phyloP scores from a whole-genome alignment of 2,329 filamentous ascomycete species.

The Fusarium protoensiforme region DNA sequence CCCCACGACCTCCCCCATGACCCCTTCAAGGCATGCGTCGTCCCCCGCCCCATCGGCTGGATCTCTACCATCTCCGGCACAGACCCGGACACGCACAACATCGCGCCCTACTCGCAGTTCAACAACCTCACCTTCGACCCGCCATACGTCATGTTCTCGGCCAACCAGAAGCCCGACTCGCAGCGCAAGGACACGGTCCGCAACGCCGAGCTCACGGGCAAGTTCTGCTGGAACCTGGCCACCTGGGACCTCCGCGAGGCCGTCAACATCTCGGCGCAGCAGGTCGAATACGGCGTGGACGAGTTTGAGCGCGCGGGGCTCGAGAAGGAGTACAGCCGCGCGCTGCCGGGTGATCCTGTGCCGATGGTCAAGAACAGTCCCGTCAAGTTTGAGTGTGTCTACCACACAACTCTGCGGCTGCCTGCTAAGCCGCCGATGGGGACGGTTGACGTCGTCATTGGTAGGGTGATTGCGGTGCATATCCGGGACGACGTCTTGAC shows the following conservation, averaged over 20 bases:
- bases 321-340: conserved; percentile 1
- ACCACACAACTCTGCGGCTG: conserved; percentile 11
- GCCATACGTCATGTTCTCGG: conserved; percentile 21
- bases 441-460: conserved; percentile 18
- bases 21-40: conserved; percentile 19
- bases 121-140: conserved; percentile 24
- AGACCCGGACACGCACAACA: conserved; percentile 4
- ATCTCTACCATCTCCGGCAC: conserved; percentile 7
- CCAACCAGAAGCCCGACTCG: conserved; percentile 8
- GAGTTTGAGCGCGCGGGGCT: conserved; percentile 16
- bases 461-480: conserved; percentile 13
- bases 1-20: conserved; percentile 6
- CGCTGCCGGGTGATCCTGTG: background rate
- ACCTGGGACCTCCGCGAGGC: conserved; percentile 18
- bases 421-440: conserved; percentile 20
- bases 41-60: conserved; percentile 20
- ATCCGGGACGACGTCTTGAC: conserved; percentile 15
- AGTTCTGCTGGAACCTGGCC: conserved; percentile 21
- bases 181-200: conserved; percentile 12
- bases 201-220: conserved; percentile 12
- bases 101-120: conserved; percentile 20
- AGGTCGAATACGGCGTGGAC: conserved; percentile 12
- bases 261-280: conserved; percentile 17
- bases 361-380: conserved; percentile 21
- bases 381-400: conserved; percentile 20